A percentile compares a stretch with the other conserved stretches of the same genome.
Evolutionary conservation across 768 basidiomycete genomes (phyloP).

Genomic region (Filobasidium floriforme): DNA sequence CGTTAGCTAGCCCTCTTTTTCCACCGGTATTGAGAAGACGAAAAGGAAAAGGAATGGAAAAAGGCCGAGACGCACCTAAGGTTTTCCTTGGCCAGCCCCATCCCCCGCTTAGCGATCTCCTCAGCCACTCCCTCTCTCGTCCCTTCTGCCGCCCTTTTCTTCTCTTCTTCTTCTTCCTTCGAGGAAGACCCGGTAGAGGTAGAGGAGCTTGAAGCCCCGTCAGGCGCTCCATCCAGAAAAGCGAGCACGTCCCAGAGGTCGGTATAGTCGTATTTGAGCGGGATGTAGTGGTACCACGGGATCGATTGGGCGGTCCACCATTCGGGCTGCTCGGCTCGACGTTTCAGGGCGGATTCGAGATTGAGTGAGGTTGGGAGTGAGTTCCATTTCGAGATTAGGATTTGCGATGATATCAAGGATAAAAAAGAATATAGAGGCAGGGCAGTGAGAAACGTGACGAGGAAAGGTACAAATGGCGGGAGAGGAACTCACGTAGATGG

Average conservation of each 20-base stretch:
- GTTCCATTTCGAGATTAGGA: too few species aligned
- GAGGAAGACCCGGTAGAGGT: too few species aligned
- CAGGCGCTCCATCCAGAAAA: slow-evolving; percentile 37
- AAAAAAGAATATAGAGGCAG: too few species aligned
- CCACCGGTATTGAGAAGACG: neutral
- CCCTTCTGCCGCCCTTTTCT: too few species aligned
- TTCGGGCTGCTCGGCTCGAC: neutral
- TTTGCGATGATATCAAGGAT: too few species aligned
- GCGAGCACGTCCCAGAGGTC: slow-evolving; percentile 40
- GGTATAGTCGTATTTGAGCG: slow-evolving; percentile 37
- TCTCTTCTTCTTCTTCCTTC: too few species aligned
- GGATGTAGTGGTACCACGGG: slow-evolving; percentile 38
- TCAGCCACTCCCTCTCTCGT: slow-evolving; percentile 33
- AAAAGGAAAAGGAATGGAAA: slow-evolving; percentile 23
- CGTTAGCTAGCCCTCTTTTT: too few species aligned
- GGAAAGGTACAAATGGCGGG: too few species aligned
- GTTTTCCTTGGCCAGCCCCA: slow-evolving; percentile 28
- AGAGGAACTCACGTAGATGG: slow-evolving; percentile 34
- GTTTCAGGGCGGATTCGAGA: neutral
- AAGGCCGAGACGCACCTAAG: too few species aligned
- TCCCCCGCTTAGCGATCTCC: slow-evolving; percentile 34
- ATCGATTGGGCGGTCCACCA: slow-evolving; percentile 6
- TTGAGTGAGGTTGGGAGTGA: neutral
- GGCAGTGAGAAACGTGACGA: too few species aligned
- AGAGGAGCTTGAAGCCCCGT: slow-evolving; percentile 19